phyloP scores from a whole-genome alignment of 1,284 basidiomycete species.

The Trametes pubescens region DNA sequence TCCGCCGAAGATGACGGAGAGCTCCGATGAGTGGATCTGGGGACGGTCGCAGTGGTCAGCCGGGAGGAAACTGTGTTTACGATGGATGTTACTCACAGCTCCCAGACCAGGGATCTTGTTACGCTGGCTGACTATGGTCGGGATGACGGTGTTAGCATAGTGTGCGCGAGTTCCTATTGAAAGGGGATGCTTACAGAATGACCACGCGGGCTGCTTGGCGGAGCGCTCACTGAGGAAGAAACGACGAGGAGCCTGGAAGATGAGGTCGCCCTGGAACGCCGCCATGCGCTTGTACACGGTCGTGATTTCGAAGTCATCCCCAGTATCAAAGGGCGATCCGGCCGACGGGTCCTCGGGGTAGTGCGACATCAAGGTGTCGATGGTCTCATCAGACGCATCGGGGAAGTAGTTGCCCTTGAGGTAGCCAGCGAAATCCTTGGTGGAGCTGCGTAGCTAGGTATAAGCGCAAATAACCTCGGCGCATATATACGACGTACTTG shows the following conservation, averaged over 20 bases:
- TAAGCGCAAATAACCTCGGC: not conserved
- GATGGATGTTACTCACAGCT: constrained; percentile 2
- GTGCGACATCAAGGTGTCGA: constrained; percentile 25
- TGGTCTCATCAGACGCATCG: constrained; percentile 21
- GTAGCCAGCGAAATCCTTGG: constrained; percentile 25
- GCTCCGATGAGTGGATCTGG: constrained; percentile 23
- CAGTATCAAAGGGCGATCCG: constrained; percentile 64
- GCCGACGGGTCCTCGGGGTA: constrained; percentile 42
- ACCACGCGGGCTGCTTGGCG: not conserved
- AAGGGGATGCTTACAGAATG: constrained; percentile 3
- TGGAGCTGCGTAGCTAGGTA: constrained; percentile 9
- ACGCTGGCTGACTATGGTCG: constrained; percentile 1
- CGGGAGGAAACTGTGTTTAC: not conserved
- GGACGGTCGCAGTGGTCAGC: not conserved
- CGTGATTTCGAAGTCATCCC: constrained; percentile 51
- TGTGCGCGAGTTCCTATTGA: not conserved
- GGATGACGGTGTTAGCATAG: not conserved
- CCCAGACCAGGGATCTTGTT: constrained; percentile 11
- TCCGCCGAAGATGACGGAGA: constrained; percentile 16
- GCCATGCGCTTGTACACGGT: constrained; percentile 63
- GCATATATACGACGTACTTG: constrained; percentile 33
- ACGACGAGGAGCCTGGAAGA: constrained; percentile 61
- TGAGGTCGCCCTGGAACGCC: constrained; percentile 57
- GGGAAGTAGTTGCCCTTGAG: constrained; percentile 36
- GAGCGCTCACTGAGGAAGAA: constrained; percentile 49